Evolutionary conservation across 345 rosid genomes (phyloP).

Genomic region (Populus tremula): DNA sequence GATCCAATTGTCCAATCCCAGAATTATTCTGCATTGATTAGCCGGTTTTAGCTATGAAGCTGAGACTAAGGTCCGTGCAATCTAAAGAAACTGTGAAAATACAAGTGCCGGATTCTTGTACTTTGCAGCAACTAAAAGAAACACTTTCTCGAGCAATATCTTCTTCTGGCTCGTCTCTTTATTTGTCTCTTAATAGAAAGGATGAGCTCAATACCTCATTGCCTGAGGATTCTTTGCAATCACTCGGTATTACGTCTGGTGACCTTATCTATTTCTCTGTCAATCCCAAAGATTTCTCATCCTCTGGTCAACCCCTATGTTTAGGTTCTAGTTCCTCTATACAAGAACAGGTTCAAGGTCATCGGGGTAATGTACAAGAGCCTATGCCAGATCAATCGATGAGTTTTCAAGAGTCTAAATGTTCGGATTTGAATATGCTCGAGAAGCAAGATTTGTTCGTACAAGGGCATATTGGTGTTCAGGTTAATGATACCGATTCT

Average conservation of each 20-base stretch:
- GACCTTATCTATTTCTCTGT: constrained; percentile 62
- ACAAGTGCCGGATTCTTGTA: constrained; percentile 38
- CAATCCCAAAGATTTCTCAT: constrained; percentile 19
- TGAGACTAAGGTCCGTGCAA: constrained; percentile 55
- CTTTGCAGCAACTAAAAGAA: constrained; percentile 42
- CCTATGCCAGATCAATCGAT: not conserved
- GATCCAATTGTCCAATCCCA: not conserved
- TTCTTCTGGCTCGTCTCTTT: constrained; percentile 35
- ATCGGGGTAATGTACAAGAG: not conserved
- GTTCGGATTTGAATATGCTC: not conserved
- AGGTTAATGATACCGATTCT: not conserved
- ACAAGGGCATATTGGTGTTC: not conserved
- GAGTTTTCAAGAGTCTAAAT: not conserved
- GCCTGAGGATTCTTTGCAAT: constrained; percentile 41
- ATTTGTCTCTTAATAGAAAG: constrained; percentile 64
- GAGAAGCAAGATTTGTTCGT: not conserved
- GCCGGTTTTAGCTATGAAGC: constrained; percentile 42
- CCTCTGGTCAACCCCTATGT: not conserved
- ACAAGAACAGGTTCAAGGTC: not conserved
- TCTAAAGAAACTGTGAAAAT: constrained; percentile 44
- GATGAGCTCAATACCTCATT: constrained; percentile 53
- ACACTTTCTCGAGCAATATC: constrained; percentile 21
- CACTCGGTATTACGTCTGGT: constrained; percentile 67
- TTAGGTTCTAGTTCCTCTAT: not conserved
- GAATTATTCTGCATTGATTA: not conserved